Base-by-base conservation (phyloP, 805 yeast genomes). In the Hyphopichia homilentoma region DNA sequence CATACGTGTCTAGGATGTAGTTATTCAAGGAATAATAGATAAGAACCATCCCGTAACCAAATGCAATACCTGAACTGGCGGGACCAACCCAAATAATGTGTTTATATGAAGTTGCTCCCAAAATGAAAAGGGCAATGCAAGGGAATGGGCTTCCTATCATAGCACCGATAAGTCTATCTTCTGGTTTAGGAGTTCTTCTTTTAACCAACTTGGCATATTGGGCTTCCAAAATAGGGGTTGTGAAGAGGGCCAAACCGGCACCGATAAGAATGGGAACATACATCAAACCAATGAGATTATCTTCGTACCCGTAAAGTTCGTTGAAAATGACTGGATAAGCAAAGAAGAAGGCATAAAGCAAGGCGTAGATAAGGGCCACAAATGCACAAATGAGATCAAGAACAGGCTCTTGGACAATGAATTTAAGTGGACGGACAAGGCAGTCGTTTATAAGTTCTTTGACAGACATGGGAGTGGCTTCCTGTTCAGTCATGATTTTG, bases 251-350 rank as follows among this genome's bases (percentile, higher is more conserved):
- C 25, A 79, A 57, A 11, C 65, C 57, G 1, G 96, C 96, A 43
- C 97, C 97, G 38, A 88, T 85, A 42, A 88, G 63, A 49, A 88
- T 88, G 16, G 96, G 96, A 48, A 88, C 82, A 46, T 84, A 73
- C 95, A 89, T 85, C 46, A 88, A 64, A 21, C 96, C 96, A 44
- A 84, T 78, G 32, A 70, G 68, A 47, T 85, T 84, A 57, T 86
- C 95, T 44, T 80, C 70, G 59, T 69, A 87, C 29, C 79, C 86
- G 50, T 88, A 84, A 33, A 87, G 69, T 34, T 79, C 83, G 34
- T 70, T 73, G 57, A 88, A 88, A 32, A 88, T 85, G 33, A 82
- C 95, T 4, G 97, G 97, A 61, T 84, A 88, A 1, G 97, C 96
- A 63, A 87, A 88, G 78, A 88, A 88, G 68, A 88, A 88, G 8